These are phyloP conservation scores for Neurospora tetrasperma DNA, from an alignment of 495 filamentous ascomycete genomes.

Conservation along the genomic window DNA sequence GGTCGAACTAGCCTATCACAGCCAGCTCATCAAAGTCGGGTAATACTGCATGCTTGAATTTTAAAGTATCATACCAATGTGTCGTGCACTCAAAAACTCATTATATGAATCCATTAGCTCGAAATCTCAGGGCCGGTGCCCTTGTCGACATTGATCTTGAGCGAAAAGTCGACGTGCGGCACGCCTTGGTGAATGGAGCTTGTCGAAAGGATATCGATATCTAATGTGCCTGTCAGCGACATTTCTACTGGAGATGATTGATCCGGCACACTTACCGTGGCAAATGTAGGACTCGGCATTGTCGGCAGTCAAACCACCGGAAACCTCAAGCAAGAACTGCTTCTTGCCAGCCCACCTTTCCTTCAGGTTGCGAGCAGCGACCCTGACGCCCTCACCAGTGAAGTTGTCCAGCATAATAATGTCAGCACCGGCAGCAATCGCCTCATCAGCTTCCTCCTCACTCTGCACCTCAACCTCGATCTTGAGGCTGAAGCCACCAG, in stretches of 20 bases:
- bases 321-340: constrained; percentile 76
- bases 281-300: constrained; percentile 76
- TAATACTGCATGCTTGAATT: background rate
- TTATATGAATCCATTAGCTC: constrained; percentile 8
- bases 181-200: constrained; percentile 96
- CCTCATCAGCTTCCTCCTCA: constrained; percentile 80
- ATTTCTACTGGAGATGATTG: constrained; percentile 2
- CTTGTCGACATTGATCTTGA: constrained; percentile 59
- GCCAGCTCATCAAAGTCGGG: background rate
- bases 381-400: constrained; percentile 58
- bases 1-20: background rate
- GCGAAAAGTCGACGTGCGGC: constrained; percentile 84
- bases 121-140: constrained; percentile 17
- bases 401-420: constrained; percentile 98
- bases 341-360: constrained; percentile 58
- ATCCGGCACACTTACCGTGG: constrained; percentile 39
- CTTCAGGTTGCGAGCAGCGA: constrained; percentile 62
- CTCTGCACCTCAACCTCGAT: constrained; percentile 91
- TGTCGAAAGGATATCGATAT: constrained; percentile 90
- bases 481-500: constrained; percentile 82
- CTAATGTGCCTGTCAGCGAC: constrained; percentile 27
- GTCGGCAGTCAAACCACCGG: constrained; percentile 75
- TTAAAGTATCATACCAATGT: background rate
- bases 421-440: constrained; percentile 83
- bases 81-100: background rate